phyloP scores from a whole-genome alignment of 176 grass and related monocot species.

The Carex pumila region DNA sequence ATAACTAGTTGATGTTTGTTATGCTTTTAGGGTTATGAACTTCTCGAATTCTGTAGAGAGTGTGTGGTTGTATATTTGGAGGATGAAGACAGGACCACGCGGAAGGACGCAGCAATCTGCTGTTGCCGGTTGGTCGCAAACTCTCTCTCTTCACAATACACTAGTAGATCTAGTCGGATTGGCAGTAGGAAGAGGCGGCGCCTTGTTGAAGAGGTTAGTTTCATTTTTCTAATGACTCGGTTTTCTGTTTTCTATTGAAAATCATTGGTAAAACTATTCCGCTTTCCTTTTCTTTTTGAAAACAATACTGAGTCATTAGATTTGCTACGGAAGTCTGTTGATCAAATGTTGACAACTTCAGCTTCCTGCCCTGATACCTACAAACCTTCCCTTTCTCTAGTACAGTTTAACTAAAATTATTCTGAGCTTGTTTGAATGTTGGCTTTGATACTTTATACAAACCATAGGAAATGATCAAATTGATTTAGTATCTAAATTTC shows the following conservation, averaged over 20 bases:
- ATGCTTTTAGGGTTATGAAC: slow-evolving; percentile 85
- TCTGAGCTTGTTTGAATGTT: neutral
- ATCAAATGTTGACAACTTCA: neutral
- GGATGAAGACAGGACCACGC: slow-evolving; percentile 80
- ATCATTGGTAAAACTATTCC: neutral
- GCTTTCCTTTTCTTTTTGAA: neutral
- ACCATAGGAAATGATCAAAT: neutral
- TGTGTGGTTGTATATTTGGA: slow-evolving; percentile 87
- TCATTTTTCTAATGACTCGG: slow-evolving; percentile 4
- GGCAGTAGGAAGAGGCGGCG: slow-evolving; percentile 61
- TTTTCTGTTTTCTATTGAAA: neutral
- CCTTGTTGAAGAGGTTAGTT: slow-evolving; percentile 83
- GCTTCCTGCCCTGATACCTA: neutral
- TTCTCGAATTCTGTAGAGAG: slow-evolving; percentile 85
- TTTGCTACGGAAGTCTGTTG: neutral
- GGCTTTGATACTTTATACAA: neutral
- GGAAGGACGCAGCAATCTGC: slow-evolving; percentile 78
- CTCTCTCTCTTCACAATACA: slow-evolving; percentile 82
- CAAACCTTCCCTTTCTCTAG: neutral
- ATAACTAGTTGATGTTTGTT: slow-evolving; percentile 24
- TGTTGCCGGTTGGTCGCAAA: slow-evolving; percentile 88
- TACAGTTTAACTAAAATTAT: neutral
- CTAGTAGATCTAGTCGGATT: slow-evolving; percentile 77
- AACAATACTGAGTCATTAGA: neutral
- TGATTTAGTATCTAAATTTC: neutral